Percentiles rank a stretch among this genome's conserved stretches.
Evolutionary conservation across 106 monocot species (phyloP).

Genomic region (Acanthochlamys bracteata): DNA sequence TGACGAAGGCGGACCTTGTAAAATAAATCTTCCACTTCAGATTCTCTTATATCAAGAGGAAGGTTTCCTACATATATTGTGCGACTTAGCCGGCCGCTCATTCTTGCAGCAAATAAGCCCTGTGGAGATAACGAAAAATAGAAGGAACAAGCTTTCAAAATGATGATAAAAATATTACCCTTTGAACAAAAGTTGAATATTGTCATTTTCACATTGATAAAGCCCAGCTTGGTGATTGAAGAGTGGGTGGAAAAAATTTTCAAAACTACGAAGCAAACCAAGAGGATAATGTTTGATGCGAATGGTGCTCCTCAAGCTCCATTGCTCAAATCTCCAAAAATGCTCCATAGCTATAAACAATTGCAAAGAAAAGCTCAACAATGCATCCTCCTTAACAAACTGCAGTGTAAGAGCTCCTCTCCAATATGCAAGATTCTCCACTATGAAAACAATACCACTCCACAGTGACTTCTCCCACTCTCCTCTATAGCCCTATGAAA

Average conservation of each 20-base stretch:
- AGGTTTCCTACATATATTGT: conserved; percentile 90
- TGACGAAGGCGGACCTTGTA: conserved; percentile 51
- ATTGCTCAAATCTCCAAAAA: conserved; percentile 39
- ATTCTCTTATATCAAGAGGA: conserved; percentile 63
- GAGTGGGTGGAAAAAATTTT: too few relatives aligned
- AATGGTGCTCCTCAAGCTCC: conserved; percentile 67
- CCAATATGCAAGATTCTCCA: conserved; percentile 27
- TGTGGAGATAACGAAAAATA: not conserved
- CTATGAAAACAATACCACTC: conserved; percentile 32
- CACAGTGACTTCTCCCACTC: conserved; percentile 42
- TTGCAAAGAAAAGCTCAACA: conserved; percentile 30
- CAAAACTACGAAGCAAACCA: conserved; percentile 54
- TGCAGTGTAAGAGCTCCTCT: conserved; percentile 28
- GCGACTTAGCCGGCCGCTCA: conserved; percentile 55
- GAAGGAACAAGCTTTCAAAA: too few relatives aligned
- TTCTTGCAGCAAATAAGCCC: conserved; percentile 13
- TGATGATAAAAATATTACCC: too few relatives aligned
- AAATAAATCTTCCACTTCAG: conserved; percentile 77
- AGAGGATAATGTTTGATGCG: conserved; percentile 36
- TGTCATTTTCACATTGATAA: too few relatives aligned
- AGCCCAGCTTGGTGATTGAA: too few relatives aligned
- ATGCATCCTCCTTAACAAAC: conserved; percentile 30
- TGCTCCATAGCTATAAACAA: conserved; percentile 44
- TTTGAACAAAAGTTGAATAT: too few relatives aligned
- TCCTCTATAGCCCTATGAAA: conserved; percentile 32